Conservation (phyloP, 768 basidiomycete species). For the Psilocybe cyanescens region DNA sequence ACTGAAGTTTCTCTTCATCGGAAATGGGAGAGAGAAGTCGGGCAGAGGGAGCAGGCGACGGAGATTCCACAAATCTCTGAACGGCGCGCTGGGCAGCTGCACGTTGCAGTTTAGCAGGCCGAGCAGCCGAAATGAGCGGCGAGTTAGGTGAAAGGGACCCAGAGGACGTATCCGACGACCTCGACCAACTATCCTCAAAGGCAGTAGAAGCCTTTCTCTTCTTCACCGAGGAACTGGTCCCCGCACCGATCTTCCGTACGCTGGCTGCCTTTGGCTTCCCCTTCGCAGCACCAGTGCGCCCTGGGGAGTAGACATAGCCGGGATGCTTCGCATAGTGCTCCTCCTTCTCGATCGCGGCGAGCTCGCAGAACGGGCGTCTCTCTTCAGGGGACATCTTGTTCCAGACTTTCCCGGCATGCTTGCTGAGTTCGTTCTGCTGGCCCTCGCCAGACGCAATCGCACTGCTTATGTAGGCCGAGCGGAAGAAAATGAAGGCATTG, state of each 20-base stretch:
- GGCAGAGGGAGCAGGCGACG: neutral
- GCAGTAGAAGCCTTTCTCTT: neutral
- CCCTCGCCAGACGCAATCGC: constrained; percentile 11
- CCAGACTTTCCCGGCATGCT: constrained; percentile 35
- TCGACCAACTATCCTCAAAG: neutral
- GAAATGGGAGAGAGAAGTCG: neutral
- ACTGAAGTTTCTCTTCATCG: neutral
- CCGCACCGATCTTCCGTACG: neutral
- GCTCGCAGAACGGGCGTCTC: constrained; percentile 17
- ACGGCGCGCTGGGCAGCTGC: constrained; percentile 14
- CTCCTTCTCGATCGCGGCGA: constrained; percentile 30
- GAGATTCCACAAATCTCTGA: neutral
- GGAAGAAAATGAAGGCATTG: constrained; percentile 44
- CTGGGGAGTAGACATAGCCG: constrained; percentile 31
- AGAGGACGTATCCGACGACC: constrained; percentile 1
- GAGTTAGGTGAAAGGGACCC: constrained; percentile 2
- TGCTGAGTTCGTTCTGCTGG: constrained; percentile 38
- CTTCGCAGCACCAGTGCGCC: constrained; percentile 9
- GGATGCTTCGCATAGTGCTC: constrained; percentile 31
- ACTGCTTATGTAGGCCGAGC: constrained; percentile 27
- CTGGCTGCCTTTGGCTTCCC: constrained; percentile 6
- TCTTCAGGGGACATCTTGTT: constrained; percentile 23
- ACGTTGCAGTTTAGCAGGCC: neutral
- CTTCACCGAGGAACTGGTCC: neutral
- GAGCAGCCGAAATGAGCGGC: neutral